Percentiles rank a stretch among this genome's conserved stretches.
Conservation (phyloP, 257 asterid genomes). For the Solanum boliviense region DNA sequence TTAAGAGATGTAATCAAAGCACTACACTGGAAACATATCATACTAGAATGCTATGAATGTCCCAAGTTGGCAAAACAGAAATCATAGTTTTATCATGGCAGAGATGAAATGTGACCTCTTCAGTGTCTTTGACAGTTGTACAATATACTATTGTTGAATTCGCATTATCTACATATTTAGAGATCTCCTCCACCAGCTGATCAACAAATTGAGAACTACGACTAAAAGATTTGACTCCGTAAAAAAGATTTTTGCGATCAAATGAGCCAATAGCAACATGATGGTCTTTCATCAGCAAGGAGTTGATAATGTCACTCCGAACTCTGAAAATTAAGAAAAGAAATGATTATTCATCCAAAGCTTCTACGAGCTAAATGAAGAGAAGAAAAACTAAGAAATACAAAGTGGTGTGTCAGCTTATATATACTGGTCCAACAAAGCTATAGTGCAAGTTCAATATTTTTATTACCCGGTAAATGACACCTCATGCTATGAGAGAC, state of each 20-base stretch:
- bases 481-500: not conserved
- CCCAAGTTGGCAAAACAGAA: not conserved
- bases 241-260: slow-evolving; percentile 85
- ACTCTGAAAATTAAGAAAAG: slow-evolving; percentile 40
- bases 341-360: slow-evolving; percentile 1
- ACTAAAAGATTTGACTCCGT: slow-evolving; percentile 55
- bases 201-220: slow-evolving; percentile 44
- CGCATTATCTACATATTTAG: slow-evolving; percentile 32
- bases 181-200: slow-evolving; percentile 56
- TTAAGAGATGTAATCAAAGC: not conserved
- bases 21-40: not conserved
- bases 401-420: not conserved
- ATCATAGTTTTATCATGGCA: not conserved
- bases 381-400: not conserved
- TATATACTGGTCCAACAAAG: not conserved
- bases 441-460: not conserved
- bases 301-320: slow-evolving; percentile 53
- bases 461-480: not conserved
- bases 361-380: not conserved
- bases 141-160: slow-evolving; percentile 77
- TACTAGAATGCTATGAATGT: not conserved
- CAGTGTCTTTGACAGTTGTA: slow-evolving; percentile 79
- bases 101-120: slow-evolving; percentile 41
- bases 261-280: slow-evolving; percentile 77
- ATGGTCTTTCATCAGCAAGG: slow-evolving; percentile 68